These are phyloP conservation scores for Platanthera guangdongensis DNA, from an alignment of 106 monocot genomes.

Conservation along the genomic window DNA sequence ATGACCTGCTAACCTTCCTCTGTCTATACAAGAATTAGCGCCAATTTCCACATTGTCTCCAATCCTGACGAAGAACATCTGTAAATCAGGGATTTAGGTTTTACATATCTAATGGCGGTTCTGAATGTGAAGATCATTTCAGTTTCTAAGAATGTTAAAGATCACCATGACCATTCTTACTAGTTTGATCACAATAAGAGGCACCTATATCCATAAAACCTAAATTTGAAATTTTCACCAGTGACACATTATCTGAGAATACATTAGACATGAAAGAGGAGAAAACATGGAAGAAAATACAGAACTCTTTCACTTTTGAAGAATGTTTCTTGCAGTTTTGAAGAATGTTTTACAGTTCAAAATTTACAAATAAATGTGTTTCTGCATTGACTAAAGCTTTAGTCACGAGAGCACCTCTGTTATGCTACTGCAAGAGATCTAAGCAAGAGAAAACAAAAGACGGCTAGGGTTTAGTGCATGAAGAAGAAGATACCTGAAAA, in stretches of 20 bases:
- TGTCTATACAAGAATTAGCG: constrained; percentile 92
- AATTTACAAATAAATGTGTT: background rate
- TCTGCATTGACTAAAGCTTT: background rate
- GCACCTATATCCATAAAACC: background rate
- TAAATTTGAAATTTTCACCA: background rate
- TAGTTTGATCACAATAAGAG: background rate
- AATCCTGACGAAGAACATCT: constrained; percentile 74
- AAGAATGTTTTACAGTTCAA: background rate
- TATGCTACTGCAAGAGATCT: too few species aligned
- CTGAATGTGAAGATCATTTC: background rate
- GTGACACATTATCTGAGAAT: background rate
- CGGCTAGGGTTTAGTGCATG: too few species aligned
- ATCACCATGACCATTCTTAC: background rate
- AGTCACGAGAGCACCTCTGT: background rate
- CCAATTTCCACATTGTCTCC: constrained; percentile 88
- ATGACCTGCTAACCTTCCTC: constrained; percentile 70
- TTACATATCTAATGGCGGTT: background rate
- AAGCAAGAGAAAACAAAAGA: too few species aligned
- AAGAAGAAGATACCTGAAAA: too few species aligned
- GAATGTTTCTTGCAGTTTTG: background rate
- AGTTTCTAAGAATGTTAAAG: background rate
- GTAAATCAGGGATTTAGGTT: constrained; percentile 1
- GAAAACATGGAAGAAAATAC: background rate
- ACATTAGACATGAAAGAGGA: background rate
- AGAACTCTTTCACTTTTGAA: background rate